Evolutionary conservation across 306 rosid genomes (phyloP), one percentile per base, ranked within the genome.

Genomic region (Vicia sativa): DNA sequence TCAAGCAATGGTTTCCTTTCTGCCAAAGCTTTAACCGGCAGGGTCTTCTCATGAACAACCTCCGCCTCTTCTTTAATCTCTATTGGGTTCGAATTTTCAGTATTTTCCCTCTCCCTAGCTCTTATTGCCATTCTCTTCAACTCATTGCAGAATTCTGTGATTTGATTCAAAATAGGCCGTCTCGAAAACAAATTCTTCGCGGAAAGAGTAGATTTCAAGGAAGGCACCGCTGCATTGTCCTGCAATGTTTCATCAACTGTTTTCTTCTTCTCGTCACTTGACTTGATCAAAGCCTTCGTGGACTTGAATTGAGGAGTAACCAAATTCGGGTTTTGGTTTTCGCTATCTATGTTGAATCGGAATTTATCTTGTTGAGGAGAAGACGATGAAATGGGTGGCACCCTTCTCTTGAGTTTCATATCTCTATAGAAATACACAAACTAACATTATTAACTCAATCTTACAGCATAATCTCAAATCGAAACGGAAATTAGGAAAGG

Each of bases 71-170:
- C 87, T 26, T 67, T 65, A 55, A 65, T 69, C 75, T 74, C 82
- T 54, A 13, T 38, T 11, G 50, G 74, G 26, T 39, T 75, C 60
- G 48, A 35, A 43, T 37, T 72, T 65, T 78, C 89, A 29, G 66
- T 80, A 65, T 82, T 76, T 62, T 88, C 96, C 75, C 80, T 78
- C 81, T 87, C 96, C 77, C 69, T 88, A 0, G 72, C 74, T 75
- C 89, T 84, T 38, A 62, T 19, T 11, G 67, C 67, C 85, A 95
- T 54, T 80, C 80, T 88, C 85, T 90, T 95, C 83, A 95, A 72
- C 23, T 95, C 99, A 53, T 68, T 84, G 73, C 96, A 95, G 78
- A 95, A 90, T 48, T 88, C 99, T 1, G 97, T 83, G 74, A 95
- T 87, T 75, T 88, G 99, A 67, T 82, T 86, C 60, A 95, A 73